These are phyloP conservation scores for Antitrichia curtipendula DNA, from an alignment of 225 moss, liverwort and hornwort genomes.

Conservation along the genomic window DNA sequence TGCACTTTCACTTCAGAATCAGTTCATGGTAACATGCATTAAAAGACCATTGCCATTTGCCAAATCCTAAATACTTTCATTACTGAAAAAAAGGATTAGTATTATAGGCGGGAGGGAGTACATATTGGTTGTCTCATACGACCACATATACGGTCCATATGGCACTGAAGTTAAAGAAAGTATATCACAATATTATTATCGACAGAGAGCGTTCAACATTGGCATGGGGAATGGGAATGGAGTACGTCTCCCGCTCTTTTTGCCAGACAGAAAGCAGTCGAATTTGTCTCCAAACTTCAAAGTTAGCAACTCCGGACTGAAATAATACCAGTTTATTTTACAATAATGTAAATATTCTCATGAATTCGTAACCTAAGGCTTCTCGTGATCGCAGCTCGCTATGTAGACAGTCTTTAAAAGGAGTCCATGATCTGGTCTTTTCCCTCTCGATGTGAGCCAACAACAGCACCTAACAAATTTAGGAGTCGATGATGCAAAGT, in stretches of 20 bases:
- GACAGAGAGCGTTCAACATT: not conserved
- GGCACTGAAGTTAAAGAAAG: not conserved
- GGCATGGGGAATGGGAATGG: not conserved
- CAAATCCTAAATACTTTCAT: too few species aligned
- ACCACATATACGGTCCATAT: not conserved
- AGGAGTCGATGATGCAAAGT: not conserved
- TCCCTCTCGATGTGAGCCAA: not conserved
- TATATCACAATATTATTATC: not conserved
- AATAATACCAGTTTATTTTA: too few species aligned
- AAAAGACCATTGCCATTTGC: too few species aligned
- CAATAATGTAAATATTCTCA: not conserved
- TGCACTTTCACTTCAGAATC: too few species aligned
- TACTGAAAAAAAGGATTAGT: too few species aligned
- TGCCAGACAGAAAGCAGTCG: not conserved
- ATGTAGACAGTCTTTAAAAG: not conserved
- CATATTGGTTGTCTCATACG: not conserved
- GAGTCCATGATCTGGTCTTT: not conserved
- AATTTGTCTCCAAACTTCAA: not conserved
- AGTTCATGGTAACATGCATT: too few species aligned
- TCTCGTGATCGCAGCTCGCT: not conserved
- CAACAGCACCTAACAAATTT: not conserved
- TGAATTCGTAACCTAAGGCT: not conserved
- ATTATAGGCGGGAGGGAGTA: too few species aligned
- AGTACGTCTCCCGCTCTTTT: not conserved
- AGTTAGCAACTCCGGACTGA: too few species aligned